Base-by-base conservation (phyloP, 2,329 filamentous ascomycete genomes). In the Ophiobolus disseminans region DNA sequence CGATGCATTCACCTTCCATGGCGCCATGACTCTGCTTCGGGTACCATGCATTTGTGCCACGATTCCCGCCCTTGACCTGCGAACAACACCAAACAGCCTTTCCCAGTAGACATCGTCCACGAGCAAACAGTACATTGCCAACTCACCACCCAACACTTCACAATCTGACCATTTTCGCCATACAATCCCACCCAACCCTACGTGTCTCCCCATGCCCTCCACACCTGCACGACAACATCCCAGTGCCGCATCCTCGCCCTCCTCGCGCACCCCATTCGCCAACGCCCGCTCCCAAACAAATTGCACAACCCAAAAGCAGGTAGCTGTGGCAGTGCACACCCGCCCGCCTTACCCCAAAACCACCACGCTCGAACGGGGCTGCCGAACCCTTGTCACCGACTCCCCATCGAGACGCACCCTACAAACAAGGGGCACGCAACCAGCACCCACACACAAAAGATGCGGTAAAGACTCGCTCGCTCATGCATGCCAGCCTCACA, bases 181-280 rank as follows among this genome's bases (percentile, higher is more conserved):
- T n/a, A 21, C 6, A 4, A 16, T n/a, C 28, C 38, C 37, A 45
- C 39, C 14, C 25, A 31, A 16, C 21, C 45, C 50, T 55, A 55
- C 55, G 40, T 50, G 46, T 52, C 45, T 43, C 35, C 43, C 41
- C 31, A 45, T 22, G 20, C 44, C 13, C 44, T 37, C 46, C 43
- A 38, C 43, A 20, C 17, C 43, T 59, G 51, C 54, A 53, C 34
- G 40, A 14, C 34, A 25, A 19, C 26, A 42, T 34, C 49, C 48
- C 47, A 34, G 48, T 44, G 47, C 49, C 44, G 46, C 50, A 48
- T 50, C 50, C 34, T 41, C n/a, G 11, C 17, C 23, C 40, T n/a
- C 38, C 44, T 54, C 40, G 35, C 14, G 21, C 25, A 16, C 19
- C 45, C 21, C 22, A 58, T 56, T 60, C 53, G 53, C 36, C 42